These are phyloP conservation scores for Musa acuminata DNA, from an alignment of 176 grass and related monocot genomes.

Conservation along the genomic window DNA sequence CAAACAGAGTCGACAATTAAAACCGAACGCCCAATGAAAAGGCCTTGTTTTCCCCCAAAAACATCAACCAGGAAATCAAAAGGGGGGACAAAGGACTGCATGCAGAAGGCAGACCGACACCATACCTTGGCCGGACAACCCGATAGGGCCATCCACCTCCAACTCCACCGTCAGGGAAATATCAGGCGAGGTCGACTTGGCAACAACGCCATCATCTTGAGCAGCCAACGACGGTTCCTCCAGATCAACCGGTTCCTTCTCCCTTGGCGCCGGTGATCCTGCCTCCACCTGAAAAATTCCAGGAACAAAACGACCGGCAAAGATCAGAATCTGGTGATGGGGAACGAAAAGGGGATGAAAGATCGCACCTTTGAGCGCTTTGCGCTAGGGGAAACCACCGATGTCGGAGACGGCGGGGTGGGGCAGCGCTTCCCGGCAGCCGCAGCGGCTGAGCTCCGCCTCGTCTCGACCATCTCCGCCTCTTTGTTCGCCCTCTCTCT, in stretches of 20 bases:
- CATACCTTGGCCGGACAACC: neutral
- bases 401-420: neutral
- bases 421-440: neutral
- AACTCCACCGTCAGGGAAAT: neutral
- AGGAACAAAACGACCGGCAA: neutral
- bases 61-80: neutral
- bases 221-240: neutral
- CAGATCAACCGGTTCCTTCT: neutral
- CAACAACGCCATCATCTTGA: too few species aligned
- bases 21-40: neutral
- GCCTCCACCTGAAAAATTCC: constrained; percentile 3
- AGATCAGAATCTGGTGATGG: neutral
- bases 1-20: neutral
- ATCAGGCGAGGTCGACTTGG: neutral
- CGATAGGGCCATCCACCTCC: neutral
- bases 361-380: constrained; percentile 14
- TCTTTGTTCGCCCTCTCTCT: constrained; percentile 4
- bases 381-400: neutral
- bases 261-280: neutral
- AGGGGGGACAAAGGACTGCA: neutral
- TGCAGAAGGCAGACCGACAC: neutral
- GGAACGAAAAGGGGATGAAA: neutral
- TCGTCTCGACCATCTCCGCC: constrained; percentile 14
- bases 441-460: constrained; percentile 6
- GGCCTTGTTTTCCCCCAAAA: neutral